These are phyloP conservation scores for Cucurbita ficifolia DNA, from an alignment of 306 rosid species.

Conservation along the genomic window DNA sequence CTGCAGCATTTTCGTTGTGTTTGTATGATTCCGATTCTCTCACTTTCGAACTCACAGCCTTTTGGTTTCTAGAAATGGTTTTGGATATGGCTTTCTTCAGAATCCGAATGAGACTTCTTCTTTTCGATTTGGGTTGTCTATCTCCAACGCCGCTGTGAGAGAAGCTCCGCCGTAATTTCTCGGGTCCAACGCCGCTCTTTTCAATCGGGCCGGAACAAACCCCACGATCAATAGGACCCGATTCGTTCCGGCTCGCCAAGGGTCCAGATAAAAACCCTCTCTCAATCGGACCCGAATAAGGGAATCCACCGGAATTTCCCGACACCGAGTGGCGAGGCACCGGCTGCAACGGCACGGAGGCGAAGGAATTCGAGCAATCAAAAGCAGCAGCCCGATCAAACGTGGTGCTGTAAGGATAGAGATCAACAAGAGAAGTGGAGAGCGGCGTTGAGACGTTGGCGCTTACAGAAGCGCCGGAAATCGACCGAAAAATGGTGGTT, in stretches of 20 bases:
- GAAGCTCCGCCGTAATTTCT: conserved; percentile 14
- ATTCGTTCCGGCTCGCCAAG: conserved; percentile 15
- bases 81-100: conserved; percentile 20
- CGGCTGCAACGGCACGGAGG: conserved; percentile 39
- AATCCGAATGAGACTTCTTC: conserved; percentile 19
- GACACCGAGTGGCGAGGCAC: conserved; percentile 19
- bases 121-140: conserved; percentile 5
- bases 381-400: conserved; percentile 49
- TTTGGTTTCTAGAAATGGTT: conserved; percentile 9
- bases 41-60: neutral
- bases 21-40: conserved; percentile 19
- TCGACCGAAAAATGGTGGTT: conserved; percentile 40
- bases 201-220: conserved; percentile 14
- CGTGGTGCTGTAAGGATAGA: conserved; percentile 14
- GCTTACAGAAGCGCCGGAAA: conserved; percentile 66
- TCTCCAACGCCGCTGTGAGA: conserved; percentile 7
- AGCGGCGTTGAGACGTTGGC: conserved; percentile 56
- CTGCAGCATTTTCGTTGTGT: conserved; percentile 11
- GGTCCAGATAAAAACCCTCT: conserved; percentile 36
- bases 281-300: conserved; percentile 21
- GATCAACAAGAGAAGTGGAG: conserved; percentile 35
- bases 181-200: conserved; percentile 7
- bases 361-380: conserved; percentile 54
- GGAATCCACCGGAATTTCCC: conserved; percentile 5
- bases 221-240: conserved; percentile 24